Base-by-base conservation (phyloP, 2,329 filamentous ascomycete genomes). In the Teratosphaeria epicoccoides region DNA sequence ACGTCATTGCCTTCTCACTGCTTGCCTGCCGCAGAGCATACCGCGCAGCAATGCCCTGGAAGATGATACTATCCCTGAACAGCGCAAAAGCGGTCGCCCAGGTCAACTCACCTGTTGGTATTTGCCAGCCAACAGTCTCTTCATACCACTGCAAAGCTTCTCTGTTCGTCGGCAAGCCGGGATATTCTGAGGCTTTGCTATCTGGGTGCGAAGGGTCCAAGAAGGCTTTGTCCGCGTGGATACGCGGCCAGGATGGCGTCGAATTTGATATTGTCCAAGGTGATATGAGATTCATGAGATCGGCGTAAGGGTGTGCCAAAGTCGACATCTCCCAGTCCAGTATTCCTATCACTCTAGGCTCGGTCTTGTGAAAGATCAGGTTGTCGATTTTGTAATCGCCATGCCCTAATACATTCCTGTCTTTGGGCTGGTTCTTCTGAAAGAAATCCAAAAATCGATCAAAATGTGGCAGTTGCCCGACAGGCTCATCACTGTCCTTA, bases 241-340 rank as follows among this genome's bases (percentile, higher is more conserved):
- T 58, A 6, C 60, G 53, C 7, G 60, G 59, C 59, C 59, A 63
- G 7, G 57, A 58, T 11, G 57, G 55, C 6, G 60, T 61, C 10
- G 54, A 52, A 22, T 57, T 59, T 20, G 56, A 58, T 40, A 63
- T 61, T 14, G 60, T 63, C 59, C 59, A 63, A 23, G 52, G 53
- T 50, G 57, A 52, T 9, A 60, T 51, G 54, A 97, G 75, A 70
- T 97, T 97, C 68, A 84, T 83, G 43, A 97, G 74, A 67, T 98
- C 93, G 5, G 87, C 91, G 23, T 96, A 79, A 1, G 93, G 93
- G 68, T 98, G 91, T n/a, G 93, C 93, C 50, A 96, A 84, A 0
- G 93, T 97, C 29, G 88, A 89, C 88, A 97, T 95, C 73, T 97
- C 93, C 93, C 91, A 97, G 71, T 98, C 93, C 6, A 97, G 73